Conservation (phyloP, 306 rosid genomes). For the Vigna hirtella region DNA sequence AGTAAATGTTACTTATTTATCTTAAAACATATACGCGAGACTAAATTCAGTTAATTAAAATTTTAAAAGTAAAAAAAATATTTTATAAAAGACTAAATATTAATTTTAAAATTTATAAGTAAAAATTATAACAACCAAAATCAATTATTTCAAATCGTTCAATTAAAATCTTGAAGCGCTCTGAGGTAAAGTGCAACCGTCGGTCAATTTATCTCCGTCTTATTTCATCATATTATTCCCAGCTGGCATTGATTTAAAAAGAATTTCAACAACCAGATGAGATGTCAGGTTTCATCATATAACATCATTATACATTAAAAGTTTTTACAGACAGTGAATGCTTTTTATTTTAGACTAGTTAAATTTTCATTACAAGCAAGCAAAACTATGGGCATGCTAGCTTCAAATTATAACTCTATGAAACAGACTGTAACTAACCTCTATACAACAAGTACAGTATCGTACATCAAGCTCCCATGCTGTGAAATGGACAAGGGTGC, state of each 20-base stretch:
- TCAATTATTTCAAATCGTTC: neutral
- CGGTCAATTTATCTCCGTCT: neutral
- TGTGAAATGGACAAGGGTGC: slow-evolving; percentile 52
- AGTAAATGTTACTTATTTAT: too few species aligned
- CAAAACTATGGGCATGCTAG: neutral
- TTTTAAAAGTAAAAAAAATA: too few species aligned
- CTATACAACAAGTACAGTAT: slow-evolving; percentile 23
- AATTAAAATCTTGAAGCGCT: neutral
- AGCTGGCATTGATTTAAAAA: slow-evolving; percentile 25
- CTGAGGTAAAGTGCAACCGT: neutral
- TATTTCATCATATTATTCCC: neutral
- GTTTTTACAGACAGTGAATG: slow-evolving; percentile 5
- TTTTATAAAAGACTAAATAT: too few species aligned
- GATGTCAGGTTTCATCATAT: slow-evolving; percentile 1
- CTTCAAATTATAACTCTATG: neutral
- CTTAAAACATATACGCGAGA: too few species aligned
- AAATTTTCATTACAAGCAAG: slow-evolving; percentile 33
- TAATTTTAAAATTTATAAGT: too few species aligned
- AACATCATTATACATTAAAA: neutral
- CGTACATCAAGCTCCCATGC: slow-evolving; percentile 72
- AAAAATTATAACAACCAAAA: too few species aligned
- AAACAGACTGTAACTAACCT: slow-evolving; percentile 9
- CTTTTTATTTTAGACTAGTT: slow-evolving; percentile 29
- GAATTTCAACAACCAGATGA: slow-evolving; percentile 9
- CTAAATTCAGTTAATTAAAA: too few species aligned